Base-by-base conservation (phyloP, 1,139 yeast species). In the Saccharomycopsis crataegensis region DNA sequence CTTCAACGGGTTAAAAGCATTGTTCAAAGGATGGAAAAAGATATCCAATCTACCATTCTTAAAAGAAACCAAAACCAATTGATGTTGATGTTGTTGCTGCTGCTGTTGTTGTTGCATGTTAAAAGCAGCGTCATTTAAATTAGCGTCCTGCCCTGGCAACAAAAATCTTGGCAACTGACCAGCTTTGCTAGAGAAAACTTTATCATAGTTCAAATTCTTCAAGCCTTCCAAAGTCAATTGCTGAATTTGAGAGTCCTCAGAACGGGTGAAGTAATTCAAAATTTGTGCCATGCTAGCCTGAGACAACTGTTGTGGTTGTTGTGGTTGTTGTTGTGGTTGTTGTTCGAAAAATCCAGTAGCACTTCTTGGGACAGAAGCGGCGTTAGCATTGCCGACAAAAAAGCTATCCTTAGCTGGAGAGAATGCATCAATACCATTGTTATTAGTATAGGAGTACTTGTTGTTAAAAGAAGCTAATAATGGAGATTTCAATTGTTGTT, bases 31-130 rank as follows among this genome's bases (percentile, higher is more conserved):
- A 14, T 84, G 71, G 62, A 85, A 84, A 61, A 89, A 83, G 2
- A 91, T 86, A 65, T 93, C 99, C 58, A 86, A 72, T 58, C 96
- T 78, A 9, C 95, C 93, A 33, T 89, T 86, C 67, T 94, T 93
- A 70, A 93, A 86, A 55, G 87, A 83, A 36, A 91, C 94, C 51
- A 90, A 70, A 51, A 83, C 83, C 48, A 85, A 69, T 22, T 77
- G 75, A 49, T 56, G 37, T 33, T 67, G 68, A 46, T 48, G 41
- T 37, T 48, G 43, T 5, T 46, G 45, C 6, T 42, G 45, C 17
- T 77, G 75, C 49, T 57, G 45, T 40, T 66, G 68, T 46, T 48
- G 41, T 31, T 43, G 32, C 7, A 38, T 32, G 38, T 46, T 33
- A 8, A 17, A 16, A 9, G 34, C 16, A 12, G 31, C 67, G 36